phyloP scores from a whole-genome alignment of 1,284 basidiomycete species.

The Naganishia sp. region DNA sequence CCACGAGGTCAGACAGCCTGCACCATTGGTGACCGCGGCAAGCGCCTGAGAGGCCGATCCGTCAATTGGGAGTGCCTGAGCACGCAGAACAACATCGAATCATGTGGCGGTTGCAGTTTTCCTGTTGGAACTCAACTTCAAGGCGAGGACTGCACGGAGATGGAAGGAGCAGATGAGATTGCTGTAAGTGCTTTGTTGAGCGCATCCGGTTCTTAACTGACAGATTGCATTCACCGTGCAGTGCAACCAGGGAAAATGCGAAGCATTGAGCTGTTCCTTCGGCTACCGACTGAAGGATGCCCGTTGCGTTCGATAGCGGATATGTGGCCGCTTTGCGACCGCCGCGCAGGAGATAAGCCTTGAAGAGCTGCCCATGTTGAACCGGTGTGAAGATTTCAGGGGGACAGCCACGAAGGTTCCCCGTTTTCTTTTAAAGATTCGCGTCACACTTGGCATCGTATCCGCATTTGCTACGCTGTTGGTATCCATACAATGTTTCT shows the following conservation, averaged over 20 bases:
- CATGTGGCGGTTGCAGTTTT: background rate
- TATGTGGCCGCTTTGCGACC: too few relatives aligned
- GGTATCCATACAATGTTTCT: too few relatives aligned
- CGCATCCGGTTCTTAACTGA: background rate
- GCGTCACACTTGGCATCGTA: too few relatives aligned
- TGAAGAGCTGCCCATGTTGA: too few relatives aligned
- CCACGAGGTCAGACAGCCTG: slow-evolving; percentile 1
- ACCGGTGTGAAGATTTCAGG: too few relatives aligned
- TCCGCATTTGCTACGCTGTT: too few relatives aligned
- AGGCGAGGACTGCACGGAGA: background rate
- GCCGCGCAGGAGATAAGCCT: too few relatives aligned
- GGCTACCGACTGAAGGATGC: background rate
- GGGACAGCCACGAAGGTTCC: too few relatives aligned
- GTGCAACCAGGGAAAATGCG: background rate
- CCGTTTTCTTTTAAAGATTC: too few relatives aligned
- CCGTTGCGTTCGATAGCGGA: background rate
- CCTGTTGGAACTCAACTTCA: background rate
- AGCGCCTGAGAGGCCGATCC: background rate
- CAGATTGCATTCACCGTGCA: background rate
- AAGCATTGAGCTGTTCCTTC: background rate
- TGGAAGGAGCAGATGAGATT: background rate
- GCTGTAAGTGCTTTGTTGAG: background rate
- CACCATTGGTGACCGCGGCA: background rate
- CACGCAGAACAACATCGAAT: background rate
- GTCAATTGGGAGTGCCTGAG: background rate